These are phyloP conservation scores for Herpetomonas tarakana DNA, from an alignment of 208 protist genomes.

Conservation along the genomic window DNA sequence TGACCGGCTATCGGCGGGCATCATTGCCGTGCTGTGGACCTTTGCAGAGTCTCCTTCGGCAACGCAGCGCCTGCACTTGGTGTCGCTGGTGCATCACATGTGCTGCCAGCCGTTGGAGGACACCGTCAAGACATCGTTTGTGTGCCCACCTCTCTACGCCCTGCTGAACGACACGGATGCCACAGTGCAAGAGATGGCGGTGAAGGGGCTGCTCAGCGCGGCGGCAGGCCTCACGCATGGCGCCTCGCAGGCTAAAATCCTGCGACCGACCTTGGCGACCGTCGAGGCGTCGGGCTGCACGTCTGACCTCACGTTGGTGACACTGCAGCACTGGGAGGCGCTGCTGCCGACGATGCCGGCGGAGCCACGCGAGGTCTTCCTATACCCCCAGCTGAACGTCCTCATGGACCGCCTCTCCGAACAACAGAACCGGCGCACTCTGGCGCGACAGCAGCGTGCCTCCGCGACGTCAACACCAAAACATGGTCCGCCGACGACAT, in stretches of 20 bases:
- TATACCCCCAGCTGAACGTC: constrained; percentile 53
- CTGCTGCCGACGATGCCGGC: constrained; percentile 54
- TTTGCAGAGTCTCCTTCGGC: constrained; percentile 24
- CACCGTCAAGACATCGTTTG: constrained; percentile 25
- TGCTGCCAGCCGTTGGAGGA: constrained; percentile 33
- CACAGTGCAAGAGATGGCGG: constrained; percentile 48
- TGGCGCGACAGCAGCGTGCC: constrained; percentile 2
- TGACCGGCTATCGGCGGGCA: constrained; percentile 26
- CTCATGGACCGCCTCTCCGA: constrained; percentile 52
- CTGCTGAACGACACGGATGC: constrained; percentile 48
- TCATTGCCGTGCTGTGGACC: constrained; percentile 40
- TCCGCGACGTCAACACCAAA: not conserved
- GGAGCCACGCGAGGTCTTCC: constrained; percentile 55
- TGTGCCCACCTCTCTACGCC: constrained; percentile 40
- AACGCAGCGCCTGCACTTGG: constrained; percentile 35
- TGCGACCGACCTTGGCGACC: constrained; percentile 31
- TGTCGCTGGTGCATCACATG: constrained; percentile 39
- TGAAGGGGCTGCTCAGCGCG: constrained; percentile 42
- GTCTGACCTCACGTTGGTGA: constrained; percentile 34
- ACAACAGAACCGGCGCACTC: constrained; percentile 15
- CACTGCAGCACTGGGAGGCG: constrained; percentile 47
- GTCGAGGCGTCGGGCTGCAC: constrained; percentile 43
- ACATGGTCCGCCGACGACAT: not conserved
- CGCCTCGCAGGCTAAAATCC: constrained; percentile 39
- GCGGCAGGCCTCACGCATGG: constrained; percentile 30